Conservation (phyloP, 2,329 filamentous ascomycete genomes). For the Apiospora kogelbergensis region DNA sequence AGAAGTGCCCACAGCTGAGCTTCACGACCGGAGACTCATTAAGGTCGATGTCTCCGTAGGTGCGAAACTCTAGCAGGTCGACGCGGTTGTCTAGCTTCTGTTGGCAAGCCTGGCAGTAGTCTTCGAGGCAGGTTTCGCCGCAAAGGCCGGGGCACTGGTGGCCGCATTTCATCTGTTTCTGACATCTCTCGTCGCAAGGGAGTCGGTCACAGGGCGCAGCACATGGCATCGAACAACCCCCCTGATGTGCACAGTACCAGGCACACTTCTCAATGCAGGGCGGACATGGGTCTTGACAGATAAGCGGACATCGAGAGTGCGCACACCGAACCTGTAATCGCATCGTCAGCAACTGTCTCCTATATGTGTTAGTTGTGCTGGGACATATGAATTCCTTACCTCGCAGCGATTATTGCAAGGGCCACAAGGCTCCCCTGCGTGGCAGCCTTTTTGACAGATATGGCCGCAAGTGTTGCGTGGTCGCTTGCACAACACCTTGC, state of each 20-base stretch:
- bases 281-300: conserved; percentile 59
- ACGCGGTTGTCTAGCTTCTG: conserved; percentile 57
- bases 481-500: conserved; percentile 45
- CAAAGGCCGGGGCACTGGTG: conserved; percentile 57
- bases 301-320: conserved; percentile 54
- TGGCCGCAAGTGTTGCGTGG: conserved; percentile 52
- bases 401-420: conserved; percentile 53
- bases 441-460: conserved; percentile 51
- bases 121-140: conserved; percentile 59
- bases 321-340: conserved; percentile 47
- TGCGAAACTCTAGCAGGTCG: conserved; percentile 33
- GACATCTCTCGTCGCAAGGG: conserved; percentile 63
- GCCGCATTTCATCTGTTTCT: conserved; percentile 51
- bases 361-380: no score
- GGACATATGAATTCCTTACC: not conserved
- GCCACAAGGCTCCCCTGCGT: conserved; percentile 45
- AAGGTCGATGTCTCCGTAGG: conserved; percentile 58
- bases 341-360: not conserved
- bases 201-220: conserved; percentile 67
- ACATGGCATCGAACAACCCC: conserved; percentile 42
- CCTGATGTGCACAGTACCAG: conserved; percentile 54
- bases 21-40: conserved; percentile 62
- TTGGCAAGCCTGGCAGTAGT: conserved; percentile 59
- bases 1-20: conserved; percentile 62
- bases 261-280: conserved; percentile 60